Evolutionary conservation across 2,329 filamentous ascomycete species (phyloP).

Genomic region (Clonostachys solani): DNA sequence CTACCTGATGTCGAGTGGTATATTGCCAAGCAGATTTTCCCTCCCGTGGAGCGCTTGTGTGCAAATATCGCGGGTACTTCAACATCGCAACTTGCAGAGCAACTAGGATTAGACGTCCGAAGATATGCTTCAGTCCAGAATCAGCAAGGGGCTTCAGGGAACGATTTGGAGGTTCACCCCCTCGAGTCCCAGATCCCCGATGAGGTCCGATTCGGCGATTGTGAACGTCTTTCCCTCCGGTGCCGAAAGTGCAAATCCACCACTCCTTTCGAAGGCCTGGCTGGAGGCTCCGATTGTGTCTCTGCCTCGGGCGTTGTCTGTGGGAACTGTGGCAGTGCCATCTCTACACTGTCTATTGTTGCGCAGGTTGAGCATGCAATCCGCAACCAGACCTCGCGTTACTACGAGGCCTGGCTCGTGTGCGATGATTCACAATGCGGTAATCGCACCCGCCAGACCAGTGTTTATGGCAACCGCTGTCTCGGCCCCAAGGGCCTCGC

Average conservation of each 20-base stretch:
- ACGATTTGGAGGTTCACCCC: constrained; percentile 75
- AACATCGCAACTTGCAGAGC: constrained; percentile 83
- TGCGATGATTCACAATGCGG: constrained; percentile 89
- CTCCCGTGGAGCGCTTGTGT: constrained; percentile 94
- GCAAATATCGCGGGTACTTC: constrained; percentile 94
- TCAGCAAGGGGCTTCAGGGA: constrained; percentile 43
- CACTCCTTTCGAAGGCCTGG: constrained; percentile 74
- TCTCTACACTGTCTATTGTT: constrained; percentile 70
- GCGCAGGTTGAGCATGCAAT: constrained; percentile 86
- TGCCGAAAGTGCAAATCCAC: constrained; percentile 76
- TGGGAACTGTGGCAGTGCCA: constrained; percentile 57
- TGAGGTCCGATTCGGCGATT: constrained; percentile 80
- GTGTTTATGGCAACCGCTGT: constrained; percentile 86
- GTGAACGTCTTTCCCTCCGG: constrained; percentile 69
- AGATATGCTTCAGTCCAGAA: constrained; percentile 63
- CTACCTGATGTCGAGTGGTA: constrained; percentile 96
- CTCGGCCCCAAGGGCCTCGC: constrained; percentile 83
- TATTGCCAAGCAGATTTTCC: constrained; percentile 96
- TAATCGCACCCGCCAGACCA: constrained; percentile 84
- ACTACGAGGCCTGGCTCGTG: constrained; percentile 89
- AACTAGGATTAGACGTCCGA: constrained; percentile 83
- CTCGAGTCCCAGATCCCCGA: constrained; percentile 94
- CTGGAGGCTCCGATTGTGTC: constrained; percentile 51
- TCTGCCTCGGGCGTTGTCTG: constrained; percentile 75
- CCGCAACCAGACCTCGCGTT: constrained; percentile 70